Base-by-base conservation (phyloP, 106 monocot species). In the Vanilla planifolia region DNA sequence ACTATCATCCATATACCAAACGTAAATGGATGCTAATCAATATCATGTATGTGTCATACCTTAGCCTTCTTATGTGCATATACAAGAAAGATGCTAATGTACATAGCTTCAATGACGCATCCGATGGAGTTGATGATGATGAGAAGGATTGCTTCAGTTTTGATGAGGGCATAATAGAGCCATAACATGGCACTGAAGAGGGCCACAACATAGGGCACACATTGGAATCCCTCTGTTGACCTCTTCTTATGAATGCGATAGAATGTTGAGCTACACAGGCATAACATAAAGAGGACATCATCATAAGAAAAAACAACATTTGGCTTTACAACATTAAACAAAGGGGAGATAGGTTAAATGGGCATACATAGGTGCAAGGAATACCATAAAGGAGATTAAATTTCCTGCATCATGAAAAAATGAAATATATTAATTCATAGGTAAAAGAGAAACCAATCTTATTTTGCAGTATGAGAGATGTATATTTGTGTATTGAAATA, bases 151-250 rank as follows among this genome's bases (percentile, higher is more conserved):
- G 66, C 79, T 21, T 72, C 28, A 15, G 73, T 68, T 55, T 84
- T 81, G 36, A 79, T 15, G 32, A 80, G 29, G 9, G 92, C 88
- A 43, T 85, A 92, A 71, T 65, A 85, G 19, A 92, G 75, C 88
- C 84, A 88, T 29, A 92, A 62, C 81, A 77, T 88, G 11, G 81
- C 65, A 29, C 84, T 88, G 67, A 92, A 82, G 19, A 92, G 69
- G 0, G 88, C 78, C 2, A 81, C 78, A 0, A 79, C 64, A 26
- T 88, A 88, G 0, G 92, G 92, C 14, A 79, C 48, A 0, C 81
- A 81, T 0, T 84, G 84, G 48, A 92, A 92, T 8, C 84, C 88
- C 50, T 84, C 78, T 0, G 79, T 85, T 1, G 88, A 77, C 72
- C 74, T 85, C 43, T 63, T 88, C 62, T 20, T 72, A 50, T 73